Evolutionary conservation across 2,329 filamentous ascomycete genomes (phyloP), one percentile per base, ranked within the genome.

Genomic region (Xylaria sp.): DNA sequence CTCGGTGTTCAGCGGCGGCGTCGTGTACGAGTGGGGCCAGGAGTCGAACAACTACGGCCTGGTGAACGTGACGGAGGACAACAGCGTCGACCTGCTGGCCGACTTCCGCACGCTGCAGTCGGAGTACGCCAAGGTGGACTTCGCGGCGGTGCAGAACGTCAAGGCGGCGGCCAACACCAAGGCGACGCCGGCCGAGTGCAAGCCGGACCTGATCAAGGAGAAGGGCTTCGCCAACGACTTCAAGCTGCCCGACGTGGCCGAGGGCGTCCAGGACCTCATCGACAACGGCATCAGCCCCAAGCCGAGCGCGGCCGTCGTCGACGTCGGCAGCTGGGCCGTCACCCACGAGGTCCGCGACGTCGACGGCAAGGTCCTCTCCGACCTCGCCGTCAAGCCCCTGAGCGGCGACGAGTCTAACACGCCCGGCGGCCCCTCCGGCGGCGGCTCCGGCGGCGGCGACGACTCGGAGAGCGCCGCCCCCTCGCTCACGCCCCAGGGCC

Each of bases 21-120:
- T 94, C 42, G 88, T 93, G 42, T 94, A 93, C 76, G 89, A 94
- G 73, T 93, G 84, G 72, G 86, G 85, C 1, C 81, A 92, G 72
- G 90, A 92, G 69, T 72, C 75, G 39, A 87, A 88, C 69, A 75
- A 84, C 68, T 88, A 78, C 56, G 85, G 85, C 48, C 79, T 92
- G 7, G 86, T 90, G 58, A 66, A 81, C 60, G 73, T 90, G 64
- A 81, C 82, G 63, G 72, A 71, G 53, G 82, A 86, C 63, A 79
- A 78, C 43, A 81, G 78, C 17, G 79, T 84, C 50, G 76, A 78
- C 43, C 76, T 91, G 40, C 77, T 85, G 34, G 62, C 73, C 19
- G 89, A 92, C 71, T 92, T 80, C 74, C 83, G 89, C 69, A 87
- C 89, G 60, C 85, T 97, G 56, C 84, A 88, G 75, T 74, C 73